Percentiles rank a stretch among this genome's conserved stretches.
These are phyloP conservation scores for Volvariella volvacea DNA, from an alignment of 1,284 basidiomycete genomes.

Conservation along the genomic window DNA sequence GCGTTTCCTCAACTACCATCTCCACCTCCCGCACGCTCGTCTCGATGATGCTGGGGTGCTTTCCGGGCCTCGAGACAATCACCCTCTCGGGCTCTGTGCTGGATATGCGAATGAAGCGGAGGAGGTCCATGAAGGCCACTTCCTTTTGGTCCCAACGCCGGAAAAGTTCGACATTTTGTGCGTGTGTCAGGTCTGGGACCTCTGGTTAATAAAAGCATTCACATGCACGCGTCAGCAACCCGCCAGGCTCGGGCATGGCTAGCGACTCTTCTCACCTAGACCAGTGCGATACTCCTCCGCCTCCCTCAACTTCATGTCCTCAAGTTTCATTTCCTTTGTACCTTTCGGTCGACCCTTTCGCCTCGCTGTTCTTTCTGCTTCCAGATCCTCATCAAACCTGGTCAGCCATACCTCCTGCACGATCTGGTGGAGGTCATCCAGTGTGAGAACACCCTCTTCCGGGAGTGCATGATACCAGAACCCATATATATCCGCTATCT, in stretches of 20 bases:
- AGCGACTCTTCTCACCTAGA: slow-evolving; percentile 52
- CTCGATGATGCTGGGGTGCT: slow-evolving; percentile 35
- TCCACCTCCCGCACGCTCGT: slow-evolving; percentile 5
- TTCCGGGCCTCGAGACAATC: slow-evolving; percentile 53
- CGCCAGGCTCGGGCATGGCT: background rate
- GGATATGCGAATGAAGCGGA: slow-evolving; percentile 71
- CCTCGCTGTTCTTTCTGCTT: slow-evolving; percentile 54
- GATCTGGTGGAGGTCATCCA: slow-evolving; percentile 65
- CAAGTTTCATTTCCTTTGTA: slow-evolving; percentile 61
- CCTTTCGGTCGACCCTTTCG: slow-evolving; percentile 78
- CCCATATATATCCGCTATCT: slow-evolving; percentile 62
- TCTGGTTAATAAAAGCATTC: slow-evolving; percentile 43
- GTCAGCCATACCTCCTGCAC: slow-evolving; percentile 69
- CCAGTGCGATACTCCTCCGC: slow-evolving; percentile 75
- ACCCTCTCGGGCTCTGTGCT: slow-evolving; percentile 41
- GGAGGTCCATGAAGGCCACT: slow-evolving; percentile 65
- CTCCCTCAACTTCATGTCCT: slow-evolving; percentile 68
- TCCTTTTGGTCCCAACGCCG: slow-evolving; percentile 75
- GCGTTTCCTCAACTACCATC: slow-evolving; percentile 10
- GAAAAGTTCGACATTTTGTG: slow-evolving; percentile 66
- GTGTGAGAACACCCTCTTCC: slow-evolving; percentile 51
- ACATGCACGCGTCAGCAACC: slow-evolving; percentile 8
- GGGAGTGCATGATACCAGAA: slow-evolving; percentile 80
- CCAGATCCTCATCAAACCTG: slow-evolving; percentile 65
- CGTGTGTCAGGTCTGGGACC: slow-evolving; percentile 79